Evolutionary conservation across 1,139 yeast species (phyloP).

Genomic region (Pichia sp.): DNA sequence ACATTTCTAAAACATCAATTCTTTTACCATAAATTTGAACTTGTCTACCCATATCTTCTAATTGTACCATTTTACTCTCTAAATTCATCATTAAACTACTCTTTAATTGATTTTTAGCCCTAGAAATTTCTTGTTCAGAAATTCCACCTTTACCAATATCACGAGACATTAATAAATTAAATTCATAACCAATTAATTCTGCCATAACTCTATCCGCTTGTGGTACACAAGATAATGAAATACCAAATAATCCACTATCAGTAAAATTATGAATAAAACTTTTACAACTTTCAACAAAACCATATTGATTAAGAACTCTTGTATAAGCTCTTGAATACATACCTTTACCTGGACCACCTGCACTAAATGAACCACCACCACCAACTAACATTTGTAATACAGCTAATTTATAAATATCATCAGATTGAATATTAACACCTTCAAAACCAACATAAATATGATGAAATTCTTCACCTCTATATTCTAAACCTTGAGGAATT

Average conservation of each 20-base stretch:
- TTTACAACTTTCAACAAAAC: slow-evolving; percentile 82
- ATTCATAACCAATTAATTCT: slow-evolving; percentile 73
- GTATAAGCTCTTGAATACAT: slow-evolving; percentile 95
- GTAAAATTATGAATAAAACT: slow-evolving; percentile 87
- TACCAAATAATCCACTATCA: slow-evolving; percentile 88
- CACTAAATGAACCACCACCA: slow-evolving; percentile 95
- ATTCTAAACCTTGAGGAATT: slow-evolving; percentile 60
- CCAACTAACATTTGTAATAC: slow-evolving; percentile 89
- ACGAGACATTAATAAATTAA: slow-evolving; percentile 52
- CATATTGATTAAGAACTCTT: slow-evolving; percentile 83
- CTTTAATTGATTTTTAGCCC: slow-evolving; percentile 89
- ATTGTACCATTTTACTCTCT: slow-evolving; percentile 83
- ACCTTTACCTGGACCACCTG: slow-evolving; percentile 99
- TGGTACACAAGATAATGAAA: slow-evolving; percentile 78
- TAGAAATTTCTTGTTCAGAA: slow-evolving; percentile 62
- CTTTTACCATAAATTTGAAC: slow-evolving; percentile 76
- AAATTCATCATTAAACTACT: slow-evolving; percentile 89
- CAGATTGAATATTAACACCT: slow-evolving; percentile 76
- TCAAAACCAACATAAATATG: slow-evolving; percentile 87
- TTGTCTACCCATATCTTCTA: slow-evolving; percentile 94
- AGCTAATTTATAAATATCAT: slow-evolving; percentile 87
- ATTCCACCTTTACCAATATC: slow-evolving; percentile 56
- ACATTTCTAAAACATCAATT: slow-evolving; percentile 80
- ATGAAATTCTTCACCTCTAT: slow-evolving; percentile 66
- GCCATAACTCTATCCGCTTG: slow-evolving; percentile 80